Conservation (phyloP, 192 early-diverging fungal genomes). For the Coemansia sp. region DNA sequence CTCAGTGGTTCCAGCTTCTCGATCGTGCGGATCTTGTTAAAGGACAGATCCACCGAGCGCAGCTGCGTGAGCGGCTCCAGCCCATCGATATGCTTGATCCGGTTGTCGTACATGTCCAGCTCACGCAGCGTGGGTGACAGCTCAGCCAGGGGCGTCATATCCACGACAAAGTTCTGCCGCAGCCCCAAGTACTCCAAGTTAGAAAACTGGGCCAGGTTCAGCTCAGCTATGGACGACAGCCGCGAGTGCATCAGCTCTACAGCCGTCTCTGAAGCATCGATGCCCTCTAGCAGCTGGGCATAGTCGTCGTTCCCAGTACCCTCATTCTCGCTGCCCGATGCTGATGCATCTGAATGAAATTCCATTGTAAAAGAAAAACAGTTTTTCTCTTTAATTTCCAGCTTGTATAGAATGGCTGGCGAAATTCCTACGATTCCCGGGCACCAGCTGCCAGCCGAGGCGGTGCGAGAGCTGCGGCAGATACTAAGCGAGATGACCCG, state of each 20-base stretch:
- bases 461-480: constrained; percentile 10
- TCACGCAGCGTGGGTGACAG: constrained; percentile 62
- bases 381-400: neutral
- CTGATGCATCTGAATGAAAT: neutral
- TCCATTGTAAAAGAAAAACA: neutral
- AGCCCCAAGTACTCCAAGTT: constrained; percentile 65
- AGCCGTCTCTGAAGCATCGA: constrained; percentile 15
- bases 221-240: constrained; percentile 15
- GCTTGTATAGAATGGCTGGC: constrained; percentile 8
- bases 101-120: constrained; percentile 96
- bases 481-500: constrained; percentile 8
- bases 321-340: neutral
- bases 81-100: constrained; percentile 70
- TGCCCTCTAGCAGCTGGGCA: constrained; percentile 8
- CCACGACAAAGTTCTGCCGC: constrained; percentile 80
- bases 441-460: neutral
- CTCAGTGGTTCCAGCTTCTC: constrained; percentile 61
- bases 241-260: constrained; percentile 49
- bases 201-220: constrained; percentile 28
- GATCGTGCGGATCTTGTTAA: constrained; percentile 89
- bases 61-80: constrained; percentile 61
- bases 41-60: constrained; percentile 83
- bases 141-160: constrained; percentile 60
- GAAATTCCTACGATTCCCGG: constrained; percentile 26
- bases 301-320: neutral